These are phyloP conservation scores for Candida sphagnicola DNA, from an alignment of 805 yeast genomes.

Conservation along the genomic window DNA sequence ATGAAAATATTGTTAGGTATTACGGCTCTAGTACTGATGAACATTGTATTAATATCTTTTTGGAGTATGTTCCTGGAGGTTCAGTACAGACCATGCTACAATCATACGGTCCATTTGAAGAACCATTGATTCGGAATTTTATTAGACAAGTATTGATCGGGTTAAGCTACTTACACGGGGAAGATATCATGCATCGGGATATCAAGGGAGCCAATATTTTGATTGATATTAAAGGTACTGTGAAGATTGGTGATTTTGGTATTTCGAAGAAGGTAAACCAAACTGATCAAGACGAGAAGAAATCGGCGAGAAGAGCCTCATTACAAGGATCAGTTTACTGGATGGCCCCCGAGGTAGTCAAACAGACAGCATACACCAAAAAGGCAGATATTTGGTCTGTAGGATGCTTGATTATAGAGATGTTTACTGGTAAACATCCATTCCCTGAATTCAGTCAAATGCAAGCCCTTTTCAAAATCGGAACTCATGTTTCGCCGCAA, in stretches of 20 bases:
- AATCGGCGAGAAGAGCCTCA: conserved; percentile 61
- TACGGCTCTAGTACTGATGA: conserved; percentile 82
- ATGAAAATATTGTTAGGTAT: conserved; percentile 89
- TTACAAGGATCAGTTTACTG: conserved; percentile 92
- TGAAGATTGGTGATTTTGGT: conserved; percentile 85
- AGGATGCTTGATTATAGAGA: conserved; percentile 90
- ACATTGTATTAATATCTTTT: conserved; percentile 69
- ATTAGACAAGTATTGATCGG: conserved; percentile 76
- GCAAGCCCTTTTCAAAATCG: conserved; percentile 96
- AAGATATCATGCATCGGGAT: conserved; percentile 78
- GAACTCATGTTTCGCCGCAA: conserved; percentile 77
- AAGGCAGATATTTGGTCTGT: conserved; percentile 98
- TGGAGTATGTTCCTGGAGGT: conserved; percentile 55
- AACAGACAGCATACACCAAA: conserved; percentile 84
- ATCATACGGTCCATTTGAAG: conserved; percentile 78
- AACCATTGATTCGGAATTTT: conserved; percentile 67
- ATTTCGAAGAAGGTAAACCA: conserved; percentile 49
- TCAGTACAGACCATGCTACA: conserved; percentile 62
- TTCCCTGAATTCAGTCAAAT: conserved; percentile 92
- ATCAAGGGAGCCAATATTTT: conserved; percentile 86
- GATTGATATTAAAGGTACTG: conserved; percentile 75
- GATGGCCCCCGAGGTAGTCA: conserved; percentile 99
- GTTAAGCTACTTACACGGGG: conserved; percentile 66
- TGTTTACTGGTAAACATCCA: conserved; percentile 96
- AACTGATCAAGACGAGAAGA: conserved; percentile 19